phyloP scores from a whole-genome alignment of 176 grass and related monocot genomes.

The Guadua angustifolia region DNA sequence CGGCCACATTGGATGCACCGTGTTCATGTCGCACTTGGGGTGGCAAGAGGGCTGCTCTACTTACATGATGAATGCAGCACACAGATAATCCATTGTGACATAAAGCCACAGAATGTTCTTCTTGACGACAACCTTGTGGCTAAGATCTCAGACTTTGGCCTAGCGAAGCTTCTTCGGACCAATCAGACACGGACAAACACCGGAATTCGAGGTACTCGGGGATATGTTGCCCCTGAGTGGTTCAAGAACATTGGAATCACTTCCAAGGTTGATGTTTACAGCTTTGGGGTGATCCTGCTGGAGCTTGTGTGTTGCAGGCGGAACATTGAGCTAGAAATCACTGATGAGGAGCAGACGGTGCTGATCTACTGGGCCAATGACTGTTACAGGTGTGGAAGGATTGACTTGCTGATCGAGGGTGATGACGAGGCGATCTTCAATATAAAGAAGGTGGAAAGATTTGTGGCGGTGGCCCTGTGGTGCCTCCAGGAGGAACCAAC shows the following conservation, averaged over 20 bases:
- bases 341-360: not conserved
- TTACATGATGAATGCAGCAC: slow-evolving; percentile 56
- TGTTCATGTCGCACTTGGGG: slow-evolving; percentile 38
- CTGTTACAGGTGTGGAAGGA: slow-evolving; percentile 46
- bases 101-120: slow-evolving; percentile 56
- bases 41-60: slow-evolving; percentile 51
- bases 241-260: slow-evolving; percentile 50
- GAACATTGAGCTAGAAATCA: too few relatives aligned
- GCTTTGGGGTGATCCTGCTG: slow-evolving; percentile 50
- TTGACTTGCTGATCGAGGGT: slow-evolving; percentile 39
- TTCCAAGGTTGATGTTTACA: slow-evolving; percentile 49
- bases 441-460: slow-evolving; percentile 36
- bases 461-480: slow-evolving; percentile 57
- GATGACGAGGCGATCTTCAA: slow-evolving; percentile 40
- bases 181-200: slow-evolving; percentile 55
- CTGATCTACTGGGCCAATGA: slow-evolving; percentile 53
- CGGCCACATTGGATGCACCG: slow-evolving; percentile 45
- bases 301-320: slow-evolving; percentile 50
- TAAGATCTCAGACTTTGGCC: slow-evolving; percentile 54
- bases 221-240: slow-evolving; percentile 55
- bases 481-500: slow-evolving; percentile 66
- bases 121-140: slow-evolving; percentile 25
- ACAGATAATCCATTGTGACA: slow-evolving; percentile 55
- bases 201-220: slow-evolving; percentile 49
- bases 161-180: slow-evolving; percentile 50